Conservation (phyloP, 805 yeast species). For the Metschnikowia sp. region DNA sequence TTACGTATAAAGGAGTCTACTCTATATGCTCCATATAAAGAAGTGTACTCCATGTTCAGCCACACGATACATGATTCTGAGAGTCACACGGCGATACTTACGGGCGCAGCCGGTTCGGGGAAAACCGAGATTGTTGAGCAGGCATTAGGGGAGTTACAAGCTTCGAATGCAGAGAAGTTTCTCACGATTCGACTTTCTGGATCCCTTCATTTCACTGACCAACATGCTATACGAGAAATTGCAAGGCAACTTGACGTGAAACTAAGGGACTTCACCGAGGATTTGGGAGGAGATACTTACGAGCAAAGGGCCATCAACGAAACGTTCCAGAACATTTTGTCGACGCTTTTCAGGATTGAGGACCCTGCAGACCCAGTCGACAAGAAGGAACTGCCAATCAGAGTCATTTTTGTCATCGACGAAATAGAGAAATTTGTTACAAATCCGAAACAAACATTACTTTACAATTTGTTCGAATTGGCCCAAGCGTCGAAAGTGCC, state of each 20-base stretch:
- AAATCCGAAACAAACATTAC: conserved; percentile 71
- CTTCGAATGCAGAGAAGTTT: conserved; percentile 47
- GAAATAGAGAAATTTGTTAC: conserved; percentile 79
- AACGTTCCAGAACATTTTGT: conserved; percentile 57
- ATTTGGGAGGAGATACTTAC: conserved; percentile 25
- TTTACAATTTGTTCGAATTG: conserved; percentile 85
- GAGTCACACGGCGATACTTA: conserved; percentile 74
- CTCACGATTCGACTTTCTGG: conserved; percentile 69
- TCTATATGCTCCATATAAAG: conserved; percentile 36
- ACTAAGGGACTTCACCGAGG: conserved; percentile 15
- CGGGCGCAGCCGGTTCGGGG: conserved; percentile 81
- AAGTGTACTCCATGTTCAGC: conserved; percentile 55
- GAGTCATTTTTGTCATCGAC: conserved; percentile 77
- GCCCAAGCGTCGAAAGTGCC: conserved; percentile 71
- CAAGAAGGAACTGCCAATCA: conserved; percentile 27
- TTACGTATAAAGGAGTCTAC: conserved; percentile 9
- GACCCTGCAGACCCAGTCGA: conserved; percentile 15
- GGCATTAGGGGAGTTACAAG: conserved; percentile 47
- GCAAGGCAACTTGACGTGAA: conserved; percentile 72
- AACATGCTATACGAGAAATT: conserved; percentile 75
- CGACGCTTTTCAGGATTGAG: conserved; percentile 44
- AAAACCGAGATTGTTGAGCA: conserved; percentile 62
- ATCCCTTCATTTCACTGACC: conserved; percentile 67
- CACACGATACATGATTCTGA: conserved; percentile 66
- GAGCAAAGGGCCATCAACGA: conserved; percentile 55